Evolutionary conservation across 345 rosid species (phyloP).

Genomic region (Turritis glabra): DNA sequence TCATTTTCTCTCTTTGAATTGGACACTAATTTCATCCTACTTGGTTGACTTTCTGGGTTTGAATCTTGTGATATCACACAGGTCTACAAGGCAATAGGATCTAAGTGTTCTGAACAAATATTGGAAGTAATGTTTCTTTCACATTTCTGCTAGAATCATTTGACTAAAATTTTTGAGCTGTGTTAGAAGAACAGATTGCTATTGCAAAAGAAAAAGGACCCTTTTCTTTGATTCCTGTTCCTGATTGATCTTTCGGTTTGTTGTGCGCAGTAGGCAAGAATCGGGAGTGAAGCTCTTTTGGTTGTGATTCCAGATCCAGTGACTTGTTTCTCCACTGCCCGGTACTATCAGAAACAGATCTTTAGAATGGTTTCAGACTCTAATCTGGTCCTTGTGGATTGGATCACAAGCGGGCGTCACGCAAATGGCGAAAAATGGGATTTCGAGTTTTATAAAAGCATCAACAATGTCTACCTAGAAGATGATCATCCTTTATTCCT

Average conservation of each 20-base stretch:
- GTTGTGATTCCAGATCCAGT: slow-evolving; percentile 90
- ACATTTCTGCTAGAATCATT: neutral
- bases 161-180: too few relatives aligned
- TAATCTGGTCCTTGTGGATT: slow-evolving; percentile 77
- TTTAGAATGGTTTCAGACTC: slow-evolving; percentile 69
- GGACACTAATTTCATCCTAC: neutral
- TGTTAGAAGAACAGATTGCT: neutral
- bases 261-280: slow-evolving; percentile 68
- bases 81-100: slow-evolving; percentile 84
- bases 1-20: neutral
- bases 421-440: slow-evolving; percentile 95
- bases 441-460: slow-evolving; percentile 77
- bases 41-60: slow-evolving; percentile 16
- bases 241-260: slow-evolving; percentile 1
- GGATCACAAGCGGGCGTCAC: slow-evolving; percentile 95
- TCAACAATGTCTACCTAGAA: slow-evolving; percentile 62
- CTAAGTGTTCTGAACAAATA: slow-evolving; percentile 63
- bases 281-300: slow-evolving; percentile 66
- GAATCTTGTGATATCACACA: slow-evolving; percentile 31
- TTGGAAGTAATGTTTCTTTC: slow-evolving; percentile 58
- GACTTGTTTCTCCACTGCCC: slow-evolving; percentile 87
- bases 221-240: neutral
- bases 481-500: slow-evolving; percentile 69
- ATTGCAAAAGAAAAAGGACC: neutral
- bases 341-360: slow-evolving; percentile 83